Evolutionary conservation across 805 yeast genomes (phyloP).

Genomic region (Lipomyces sp.): DNA sequence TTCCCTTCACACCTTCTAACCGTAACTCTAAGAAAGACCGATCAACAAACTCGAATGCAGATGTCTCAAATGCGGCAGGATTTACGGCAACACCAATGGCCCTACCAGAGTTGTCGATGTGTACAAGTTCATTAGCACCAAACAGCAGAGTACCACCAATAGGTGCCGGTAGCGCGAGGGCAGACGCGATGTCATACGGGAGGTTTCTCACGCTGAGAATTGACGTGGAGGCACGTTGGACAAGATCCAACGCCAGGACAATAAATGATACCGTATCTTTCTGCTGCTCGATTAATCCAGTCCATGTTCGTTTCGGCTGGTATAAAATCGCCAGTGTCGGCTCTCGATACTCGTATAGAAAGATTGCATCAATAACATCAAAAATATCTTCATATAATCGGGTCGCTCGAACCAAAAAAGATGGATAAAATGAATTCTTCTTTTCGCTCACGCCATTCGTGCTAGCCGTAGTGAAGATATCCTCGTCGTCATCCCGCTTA

Average conservation of each 20-base stretch:
- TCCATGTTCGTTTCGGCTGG: constrained; percentile 70
- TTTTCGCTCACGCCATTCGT: constrained; percentile 20
- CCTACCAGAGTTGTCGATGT: constrained; percentile 79
- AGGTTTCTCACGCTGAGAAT: constrained; percentile 67
- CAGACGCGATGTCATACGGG: constrained; percentile 72
- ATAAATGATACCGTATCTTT: constrained; percentile 67
- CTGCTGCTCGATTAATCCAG: constrained; percentile 65
- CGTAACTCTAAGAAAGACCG: constrained; percentile 56
- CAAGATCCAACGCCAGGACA: constrained; percentile 70
- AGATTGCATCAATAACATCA: constrained; percentile 72
- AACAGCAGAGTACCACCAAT: constrained; percentile 69
- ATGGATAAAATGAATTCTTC: constrained; percentile 52
- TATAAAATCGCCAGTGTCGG: constrained; percentile 78
- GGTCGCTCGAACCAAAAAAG: constrained; percentile 60
- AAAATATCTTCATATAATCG: constrained; percentile 61
- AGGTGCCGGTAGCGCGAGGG: constrained; percentile 68
- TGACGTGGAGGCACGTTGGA: constrained; percentile 61
- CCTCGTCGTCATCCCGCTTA: constrained; percentile 47
- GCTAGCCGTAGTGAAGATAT: constrained; percentile 38
- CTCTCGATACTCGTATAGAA: constrained; percentile 73
- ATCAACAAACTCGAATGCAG: constrained; percentile 53
- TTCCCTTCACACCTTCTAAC: constrained; percentile 58
- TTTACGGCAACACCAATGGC: constrained; percentile 67
- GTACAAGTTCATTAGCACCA: constrained; percentile 78
- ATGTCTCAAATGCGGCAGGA: constrained; percentile 52